Conservation (phyloP, 805 yeast genomes). For the Candida chauliodis region DNA sequence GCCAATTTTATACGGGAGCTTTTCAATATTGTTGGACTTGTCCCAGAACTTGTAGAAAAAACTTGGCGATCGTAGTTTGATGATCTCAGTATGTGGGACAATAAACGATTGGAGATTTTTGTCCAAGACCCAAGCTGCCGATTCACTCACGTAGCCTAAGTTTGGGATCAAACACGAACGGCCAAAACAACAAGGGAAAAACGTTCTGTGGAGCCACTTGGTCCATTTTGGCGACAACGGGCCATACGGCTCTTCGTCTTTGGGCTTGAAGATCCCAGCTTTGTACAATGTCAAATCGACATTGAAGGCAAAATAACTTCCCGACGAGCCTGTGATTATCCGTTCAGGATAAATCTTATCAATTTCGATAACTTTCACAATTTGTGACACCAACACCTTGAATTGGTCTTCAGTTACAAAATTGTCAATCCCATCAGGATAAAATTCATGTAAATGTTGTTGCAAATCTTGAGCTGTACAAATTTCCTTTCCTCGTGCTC, state of each 20-base stretch:
- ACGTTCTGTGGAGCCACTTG: conserved; percentile 71
- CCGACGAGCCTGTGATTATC: conserved; percentile 66
- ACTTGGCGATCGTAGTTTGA: conserved; percentile 42
- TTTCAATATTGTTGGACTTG: conserved; percentile 15
- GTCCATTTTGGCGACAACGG: conserved; percentile 78
- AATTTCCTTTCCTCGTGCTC: conserved; percentile 18
- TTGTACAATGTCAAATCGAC: conserved; percentile 2
- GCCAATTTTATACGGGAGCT: conserved; percentile 52
- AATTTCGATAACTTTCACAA: conserved; percentile 43
- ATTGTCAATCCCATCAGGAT: conserved; percentile 18
- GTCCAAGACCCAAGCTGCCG: conserved; percentile 68
- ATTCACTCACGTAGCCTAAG: conserved; percentile 67
- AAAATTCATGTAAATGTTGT: conserved; percentile 14
- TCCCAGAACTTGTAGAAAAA: conserved; percentile 56
- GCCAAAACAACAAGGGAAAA: conserved; percentile 77
- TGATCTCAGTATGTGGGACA: conserved; percentile 65
- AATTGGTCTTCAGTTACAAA: conserved; percentile 24
- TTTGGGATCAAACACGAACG: conserved; percentile 70
- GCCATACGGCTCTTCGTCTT: conserved; percentile 79
- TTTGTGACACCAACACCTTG: conserved; percentile 37
- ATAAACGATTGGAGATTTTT: conserved; percentile 53
- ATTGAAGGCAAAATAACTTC: conserved; percentile 57
- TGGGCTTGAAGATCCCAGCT: conserved; percentile 70
- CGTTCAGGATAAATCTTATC: conserved; percentile 46
- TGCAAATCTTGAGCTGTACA: conserved; percentile 15